Base-by-base conservation (phyloP, 176 grass and related monocot genomes). In the Hyparrhenia diplandra region DNA sequence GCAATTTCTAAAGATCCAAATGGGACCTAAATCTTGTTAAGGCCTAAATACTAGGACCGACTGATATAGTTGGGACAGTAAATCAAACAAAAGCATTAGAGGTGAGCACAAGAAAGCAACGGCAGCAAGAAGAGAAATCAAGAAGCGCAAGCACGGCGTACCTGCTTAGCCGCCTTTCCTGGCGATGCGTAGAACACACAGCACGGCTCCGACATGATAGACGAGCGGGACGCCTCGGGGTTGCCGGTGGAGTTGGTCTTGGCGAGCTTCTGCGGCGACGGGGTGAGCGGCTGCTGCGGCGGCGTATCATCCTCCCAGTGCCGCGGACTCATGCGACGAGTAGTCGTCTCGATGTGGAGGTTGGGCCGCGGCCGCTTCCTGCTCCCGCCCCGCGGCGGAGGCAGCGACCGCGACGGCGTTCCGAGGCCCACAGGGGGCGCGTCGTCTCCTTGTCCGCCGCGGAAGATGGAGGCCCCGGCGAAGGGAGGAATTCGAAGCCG, bases 101-200 rank as follows among this genome's bases (percentile, higher is more conserved):
- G n/a, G n/a, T n/a, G n/a, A n/a, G n/a, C n/a, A n/a, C n/a, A n/a
- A n/a, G n/a, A n/a, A n/a, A n/a, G n/a, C n/a, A n/a, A n/a, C n/a
- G n/a, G n/a, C n/a, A n/a, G n/a, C n/a, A n/a, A n/a, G n/a, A n/a
- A 69, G 65, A 57, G 46, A 36, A 69, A 63, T 47, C 80, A 62
- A 82, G 55, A 82, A 62, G 20, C 18, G 37, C 52, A 62, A 23
- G 7, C 25, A 39, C 66, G 21, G 17, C 29, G 20, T 63, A 73
- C 80, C 68, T 71, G 67, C 79, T 61, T 71, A 25, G 34, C 52
- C 52, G 79, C 66, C 79, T 72, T 72, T 68, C 67, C 4, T 21
- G 70, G 80, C 43, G 71, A 83, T 13, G 81, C 25, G 32, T 67
- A 52, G 71, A 75, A 83, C 71, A 34, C 20, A 63, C 71, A 83